These are phyloP conservation scores for Pyricularia sp. DNA, from an alignment of 2,329 filamentous ascomycete species.

Conservation along the genomic window DNA sequence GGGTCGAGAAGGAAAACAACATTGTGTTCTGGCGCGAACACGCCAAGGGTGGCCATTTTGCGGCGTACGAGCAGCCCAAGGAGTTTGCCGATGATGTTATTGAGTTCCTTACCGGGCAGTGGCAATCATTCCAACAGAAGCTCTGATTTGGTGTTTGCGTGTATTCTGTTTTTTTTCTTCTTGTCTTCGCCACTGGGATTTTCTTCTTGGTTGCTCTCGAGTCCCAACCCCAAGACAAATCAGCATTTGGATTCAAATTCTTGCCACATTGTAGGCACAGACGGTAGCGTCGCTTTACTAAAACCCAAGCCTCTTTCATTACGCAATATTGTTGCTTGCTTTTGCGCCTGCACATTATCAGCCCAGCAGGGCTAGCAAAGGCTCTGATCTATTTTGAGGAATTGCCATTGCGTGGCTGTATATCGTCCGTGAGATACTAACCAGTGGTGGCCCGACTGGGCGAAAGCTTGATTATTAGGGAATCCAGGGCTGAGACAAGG, in stretches of 20 bases:
- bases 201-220: too few relatives aligned
- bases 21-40: constrained; percentile 23
- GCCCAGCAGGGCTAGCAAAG: neutral
- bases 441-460: neutral
- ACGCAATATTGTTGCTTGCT: neutral
- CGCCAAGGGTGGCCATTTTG: constrained; percentile 41
- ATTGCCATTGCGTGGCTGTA: neutral
- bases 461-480: neutral
- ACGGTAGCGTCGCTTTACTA: too few relatives aligned
- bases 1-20: constrained; percentile 23
- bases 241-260: too few relatives aligned
- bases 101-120: neutral
- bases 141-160: neutral
- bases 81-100: neutral
- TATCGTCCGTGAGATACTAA: neutral
- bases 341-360: neutral
- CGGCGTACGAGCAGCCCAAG: constrained; percentile 31
- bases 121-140: neutral
- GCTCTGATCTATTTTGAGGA: neutral
- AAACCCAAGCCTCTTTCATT: neutral
- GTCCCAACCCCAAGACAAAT: too few relatives aligned
- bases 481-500: neutral
- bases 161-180: too few relatives aligned
- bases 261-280: too few relatives aligned
- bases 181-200: too few relatives aligned